Evolutionary conservation across 371 early-diverging fungal species (phyloP).

Genomic region (Haplosporangium sp.): DNA sequence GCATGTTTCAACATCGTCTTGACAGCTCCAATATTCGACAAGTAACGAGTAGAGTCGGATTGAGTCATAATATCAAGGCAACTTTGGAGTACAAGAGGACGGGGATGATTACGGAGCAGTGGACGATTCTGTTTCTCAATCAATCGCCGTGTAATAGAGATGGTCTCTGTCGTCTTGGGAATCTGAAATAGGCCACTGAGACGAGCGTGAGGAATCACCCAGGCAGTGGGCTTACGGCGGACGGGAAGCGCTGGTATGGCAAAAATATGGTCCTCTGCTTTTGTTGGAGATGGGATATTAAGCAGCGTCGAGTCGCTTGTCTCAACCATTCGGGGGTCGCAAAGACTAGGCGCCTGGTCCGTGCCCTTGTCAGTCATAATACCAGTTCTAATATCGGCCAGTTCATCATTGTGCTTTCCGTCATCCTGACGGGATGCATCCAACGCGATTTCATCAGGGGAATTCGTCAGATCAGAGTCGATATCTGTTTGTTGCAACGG

Average conservation of each 20-base stretch:
- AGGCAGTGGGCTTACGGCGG: too few relatives aligned
- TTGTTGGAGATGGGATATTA: neutral
- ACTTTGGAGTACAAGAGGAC: slow-evolving; percentile 23
- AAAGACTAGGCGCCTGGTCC: too few relatives aligned
- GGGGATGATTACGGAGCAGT: slow-evolving; percentile 12
- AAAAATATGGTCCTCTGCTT: slow-evolving; percentile 18
- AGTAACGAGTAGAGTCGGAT: slow-evolving; percentile 3
- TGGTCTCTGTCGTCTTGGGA: too few relatives aligned
- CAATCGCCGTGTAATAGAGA: neutral
- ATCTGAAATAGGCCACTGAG: neutral
- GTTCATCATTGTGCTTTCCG: too few relatives aligned
- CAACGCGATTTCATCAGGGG: slow-evolving; percentile 10
- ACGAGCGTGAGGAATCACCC: neutral
- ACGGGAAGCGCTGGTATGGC: slow-evolving; percentile 8
- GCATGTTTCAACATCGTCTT: slow-evolving; percentile 19
- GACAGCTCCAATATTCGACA: slow-evolving; percentile 13
- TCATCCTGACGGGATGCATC: neutral
- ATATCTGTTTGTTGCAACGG: neutral
- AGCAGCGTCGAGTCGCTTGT: neutral
- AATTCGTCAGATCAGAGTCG: slow-evolving; percentile 10
- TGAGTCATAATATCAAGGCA: slow-evolving; percentile 35
- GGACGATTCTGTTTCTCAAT: slow-evolving; percentile 10
- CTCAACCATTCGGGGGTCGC: neutral
- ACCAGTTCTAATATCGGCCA: too few relatives aligned
- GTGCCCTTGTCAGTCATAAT: too few relatives aligned